phyloP scores from a whole-genome alignment of 345 rosid species.

The Citrus sp. region DNA sequence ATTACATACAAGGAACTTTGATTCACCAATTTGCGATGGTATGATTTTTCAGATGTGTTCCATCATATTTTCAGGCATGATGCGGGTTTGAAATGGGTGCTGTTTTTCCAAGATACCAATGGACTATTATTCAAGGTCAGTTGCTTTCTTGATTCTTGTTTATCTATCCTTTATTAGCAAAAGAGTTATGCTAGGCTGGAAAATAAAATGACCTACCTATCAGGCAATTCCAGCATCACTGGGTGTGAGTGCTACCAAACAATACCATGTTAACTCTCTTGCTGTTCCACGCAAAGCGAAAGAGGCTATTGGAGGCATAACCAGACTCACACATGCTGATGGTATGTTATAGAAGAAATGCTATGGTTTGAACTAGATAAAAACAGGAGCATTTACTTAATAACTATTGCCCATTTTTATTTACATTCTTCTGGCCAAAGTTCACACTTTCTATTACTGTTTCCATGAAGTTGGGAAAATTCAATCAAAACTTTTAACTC shows the following conservation, averaged over 20 bases:
- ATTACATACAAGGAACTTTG: not conserved
- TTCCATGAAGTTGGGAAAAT: not conserved
- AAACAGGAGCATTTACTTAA: not conserved
- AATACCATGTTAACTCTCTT: constrained; percentile 93
- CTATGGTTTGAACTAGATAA: not conserved
- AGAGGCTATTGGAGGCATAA: constrained; percentile 97
- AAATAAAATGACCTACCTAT: constrained; percentile 5
- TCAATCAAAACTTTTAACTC: not conserved
- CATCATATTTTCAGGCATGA: constrained; percentile 51
- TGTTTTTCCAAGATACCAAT: constrained; percentile 98
- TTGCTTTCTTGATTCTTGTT: constrained; percentile 10
- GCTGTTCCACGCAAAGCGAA: constrained; percentile 98
- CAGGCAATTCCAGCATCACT: constrained; percentile 94
- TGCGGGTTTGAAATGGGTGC: constrained; percentile 79
- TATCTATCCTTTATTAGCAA: constrained; percentile 1
- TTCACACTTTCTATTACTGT: not conserved
- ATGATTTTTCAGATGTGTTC: not conserved
- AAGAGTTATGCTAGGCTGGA: constrained; percentile 3
- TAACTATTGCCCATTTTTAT: not conserved
- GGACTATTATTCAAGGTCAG: constrained; percentile 95
- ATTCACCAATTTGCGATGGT: not conserved
- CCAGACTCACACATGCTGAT: constrained; percentile 81
- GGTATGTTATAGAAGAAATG: constrained; percentile 41
- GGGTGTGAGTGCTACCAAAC: constrained; percentile 85
- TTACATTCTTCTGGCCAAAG: not conserved